Percentiles rank a stretch among this genome's conserved stretches.
phyloP scores from a whole-genome alignment of 2,329 filamentous ascomycete species.

The Emmonsiellopsis sp. region DNA sequence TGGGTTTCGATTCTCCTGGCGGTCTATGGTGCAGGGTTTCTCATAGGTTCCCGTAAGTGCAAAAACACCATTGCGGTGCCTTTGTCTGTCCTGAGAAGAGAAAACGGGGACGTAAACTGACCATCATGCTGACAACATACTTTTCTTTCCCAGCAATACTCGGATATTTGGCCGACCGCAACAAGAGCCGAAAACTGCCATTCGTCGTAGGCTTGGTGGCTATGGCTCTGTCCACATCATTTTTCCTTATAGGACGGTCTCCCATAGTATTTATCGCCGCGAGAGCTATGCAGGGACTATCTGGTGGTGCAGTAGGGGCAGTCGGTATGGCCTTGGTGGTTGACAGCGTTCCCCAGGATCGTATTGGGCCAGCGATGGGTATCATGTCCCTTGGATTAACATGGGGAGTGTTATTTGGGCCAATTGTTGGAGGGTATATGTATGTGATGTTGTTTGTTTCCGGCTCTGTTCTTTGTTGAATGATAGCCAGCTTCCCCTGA shows the following conservation, averaged over 20 bases:
- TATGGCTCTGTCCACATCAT: slow-evolving; percentile 44
- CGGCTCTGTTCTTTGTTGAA: not conserved
- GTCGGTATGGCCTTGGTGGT: slow-evolving; percentile 50
- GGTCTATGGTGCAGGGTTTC: slow-evolving; percentile 6
- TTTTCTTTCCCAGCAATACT: slow-evolving; percentile 15
- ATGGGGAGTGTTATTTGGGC: slow-evolving; percentile 48
- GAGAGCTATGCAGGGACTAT: slow-evolving; percentile 49
- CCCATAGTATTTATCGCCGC: slow-evolving; percentile 42
- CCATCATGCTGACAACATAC: not conserved
- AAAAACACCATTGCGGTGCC: not conserved
- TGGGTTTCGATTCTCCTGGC: slow-evolving; percentile 10
- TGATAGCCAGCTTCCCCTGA: not conserved
- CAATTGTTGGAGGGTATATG: slow-evolving; percentile 50
- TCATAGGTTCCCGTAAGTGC: slow-evolving; percentile 7
- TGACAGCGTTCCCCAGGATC: slow-evolving; percentile 49
- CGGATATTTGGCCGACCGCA: slow-evolving; percentile 42
- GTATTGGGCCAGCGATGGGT: slow-evolving; percentile 53
- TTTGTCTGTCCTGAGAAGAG: not conserved
- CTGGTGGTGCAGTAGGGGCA: slow-evolving; percentile 52
- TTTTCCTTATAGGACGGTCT: slow-evolving; percentile 44
- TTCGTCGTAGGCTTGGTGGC: slow-evolving; percentile 49
- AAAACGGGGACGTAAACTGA: not conserved
- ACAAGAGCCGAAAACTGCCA: slow-evolving; percentile 43
- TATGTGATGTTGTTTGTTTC: slow-evolving; percentile 34
- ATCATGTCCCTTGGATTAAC: slow-evolving; percentile 44